These are phyloP conservation scores for Erythrobasidium yunnanense DNA, from an alignment of 768 basidiomycete genomes.

Conservation along the genomic window DNA sequence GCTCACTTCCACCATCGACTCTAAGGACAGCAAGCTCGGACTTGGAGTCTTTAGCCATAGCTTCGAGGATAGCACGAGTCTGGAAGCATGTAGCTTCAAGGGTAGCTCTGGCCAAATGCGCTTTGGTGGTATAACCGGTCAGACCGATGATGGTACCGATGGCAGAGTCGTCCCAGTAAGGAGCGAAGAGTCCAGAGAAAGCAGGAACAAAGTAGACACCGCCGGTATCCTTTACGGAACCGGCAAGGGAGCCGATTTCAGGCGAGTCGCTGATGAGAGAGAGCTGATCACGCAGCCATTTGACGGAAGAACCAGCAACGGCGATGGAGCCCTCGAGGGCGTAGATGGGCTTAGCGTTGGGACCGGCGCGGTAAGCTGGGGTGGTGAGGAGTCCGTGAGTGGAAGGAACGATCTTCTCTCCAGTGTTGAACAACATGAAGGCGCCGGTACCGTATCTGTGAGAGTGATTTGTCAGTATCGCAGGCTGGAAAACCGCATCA, in stretches of 20 bases:
- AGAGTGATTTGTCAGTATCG: no score
- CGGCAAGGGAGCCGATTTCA: constrained; percentile 77
- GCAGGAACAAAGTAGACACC: constrained; percentile 91
- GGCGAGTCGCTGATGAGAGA: constrained; percentile 62
- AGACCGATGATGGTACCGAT: constrained; percentile 76
- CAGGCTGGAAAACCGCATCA: no score
- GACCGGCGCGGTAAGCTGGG: constrained; percentile 82
- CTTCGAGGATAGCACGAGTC: constrained; percentile 85
- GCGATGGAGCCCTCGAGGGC: constrained; percentile 91
- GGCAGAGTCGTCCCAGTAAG: constrained; percentile 93
- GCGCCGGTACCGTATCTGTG: constrained; percentile 88
- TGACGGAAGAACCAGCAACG: constrained; percentile 89
- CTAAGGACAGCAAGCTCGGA: constrained; percentile 69
- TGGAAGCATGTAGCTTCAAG: constrained; percentile 94
- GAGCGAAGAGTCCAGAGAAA: constrained; percentile 88
- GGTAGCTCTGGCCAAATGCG: constrained; percentile 55
- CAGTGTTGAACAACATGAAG: constrained; percentile 91
- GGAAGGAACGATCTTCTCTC: constrained; percentile 71
- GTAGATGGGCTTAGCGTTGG: constrained; percentile 66
- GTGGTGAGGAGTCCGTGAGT: constrained; percentile 79
- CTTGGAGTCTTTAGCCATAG: constrained; percentile 70
- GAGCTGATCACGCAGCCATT: constrained; percentile 91
- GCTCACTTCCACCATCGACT: constrained; percentile 94
- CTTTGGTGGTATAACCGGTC: constrained; percentile 65
- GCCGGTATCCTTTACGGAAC: constrained; percentile 62